Conservation (phyloP, 2,329 filamentous ascomycete species). For the Penicillium sp. region DNA sequence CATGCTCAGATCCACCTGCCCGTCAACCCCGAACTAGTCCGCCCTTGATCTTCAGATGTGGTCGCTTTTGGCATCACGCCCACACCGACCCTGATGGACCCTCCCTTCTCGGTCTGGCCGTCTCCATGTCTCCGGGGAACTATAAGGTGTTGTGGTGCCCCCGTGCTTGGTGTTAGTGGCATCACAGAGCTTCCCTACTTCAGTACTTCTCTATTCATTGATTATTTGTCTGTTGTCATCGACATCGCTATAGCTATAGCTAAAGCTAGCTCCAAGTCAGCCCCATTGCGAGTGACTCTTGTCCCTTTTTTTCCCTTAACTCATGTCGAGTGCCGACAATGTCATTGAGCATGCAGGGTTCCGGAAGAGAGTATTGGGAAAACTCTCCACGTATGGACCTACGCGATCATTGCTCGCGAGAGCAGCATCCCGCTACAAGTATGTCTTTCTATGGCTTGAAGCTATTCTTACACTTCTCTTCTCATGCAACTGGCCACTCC, state of each 20-base stretch:
- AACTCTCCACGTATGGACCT: slow-evolving; percentile 33
- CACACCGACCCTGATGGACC: slow-evolving; percentile 22
- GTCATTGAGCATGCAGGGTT: slow-evolving; percentile 33
- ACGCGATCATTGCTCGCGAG: slow-evolving; percentile 31
- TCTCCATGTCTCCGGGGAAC: slow-evolving; percentile 5
- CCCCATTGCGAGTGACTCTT: background rate
- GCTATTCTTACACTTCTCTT: background rate
- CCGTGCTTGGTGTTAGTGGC: background rate
- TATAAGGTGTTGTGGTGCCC: slow-evolving; percentile 23
- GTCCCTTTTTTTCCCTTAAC: background rate
- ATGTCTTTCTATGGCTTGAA: slow-evolving; percentile 17
- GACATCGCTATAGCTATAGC: background rate
- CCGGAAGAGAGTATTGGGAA: slow-evolving; percentile 35
- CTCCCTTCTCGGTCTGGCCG: slow-evolving; percentile 21
- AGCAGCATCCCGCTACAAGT: slow-evolving; percentile 30
- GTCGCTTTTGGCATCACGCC: slow-evolving; percentile 24
- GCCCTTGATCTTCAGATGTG: slow-evolving; percentile 31
- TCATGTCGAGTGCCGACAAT: slow-evolving; percentile 27
- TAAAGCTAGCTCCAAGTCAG: background rate
- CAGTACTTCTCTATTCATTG: background rate
- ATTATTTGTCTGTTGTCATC: background rate
- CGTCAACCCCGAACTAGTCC: slow-evolving; percentile 27
- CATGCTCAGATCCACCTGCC: slow-evolving; percentile 19
- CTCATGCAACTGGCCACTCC: slow-evolving; percentile 25
- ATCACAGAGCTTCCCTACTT: background rate